phyloP scores from a whole-genome alignment of 371 early-diverging fungal species.

The Dichotomocladium elegans region DNA sequence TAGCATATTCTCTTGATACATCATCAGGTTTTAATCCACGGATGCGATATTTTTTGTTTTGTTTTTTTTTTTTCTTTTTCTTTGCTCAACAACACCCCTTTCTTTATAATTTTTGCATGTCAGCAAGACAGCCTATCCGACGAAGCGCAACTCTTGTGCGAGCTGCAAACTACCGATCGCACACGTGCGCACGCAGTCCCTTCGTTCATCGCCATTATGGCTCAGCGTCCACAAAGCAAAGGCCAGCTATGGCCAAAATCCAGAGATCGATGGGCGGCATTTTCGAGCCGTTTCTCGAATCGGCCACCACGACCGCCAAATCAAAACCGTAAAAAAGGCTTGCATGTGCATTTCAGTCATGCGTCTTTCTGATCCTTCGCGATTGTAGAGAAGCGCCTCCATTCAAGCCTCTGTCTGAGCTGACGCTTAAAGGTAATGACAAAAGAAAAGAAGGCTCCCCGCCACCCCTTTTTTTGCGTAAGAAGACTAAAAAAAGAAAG shows the following conservation, averaged over 20 bases:
- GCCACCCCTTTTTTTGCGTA: too few relatives aligned
- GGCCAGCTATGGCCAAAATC: neutral
- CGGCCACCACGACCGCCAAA: neutral
- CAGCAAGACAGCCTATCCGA: neutral
- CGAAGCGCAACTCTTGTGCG: neutral
- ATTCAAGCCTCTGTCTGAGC: neutral
- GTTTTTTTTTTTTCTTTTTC: too few relatives aligned
- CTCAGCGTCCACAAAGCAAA: neutral
- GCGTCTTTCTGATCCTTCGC: too few relatives aligned
- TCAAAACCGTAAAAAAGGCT: too few relatives aligned
- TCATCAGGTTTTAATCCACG: too few relatives aligned
- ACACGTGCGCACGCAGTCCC: neutral
- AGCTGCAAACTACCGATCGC: neutral
- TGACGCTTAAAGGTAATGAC: neutral
- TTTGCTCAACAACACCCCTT: too few relatives aligned
- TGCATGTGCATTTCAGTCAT: too few relatives aligned
- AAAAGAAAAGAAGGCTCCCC: too few relatives aligned
- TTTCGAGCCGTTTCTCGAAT: constrained; percentile 36
- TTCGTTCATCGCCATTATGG: neutral
- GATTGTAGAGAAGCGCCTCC: neutral
- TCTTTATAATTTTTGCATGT: too few relatives aligned
- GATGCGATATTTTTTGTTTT: too few relatives aligned
- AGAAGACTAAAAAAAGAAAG: too few relatives aligned
- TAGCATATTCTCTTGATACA: too few relatives aligned
- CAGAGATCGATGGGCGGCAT: constrained; percentile 33